Percentiles rank a stretch among this genome's conserved stretches.
phyloP scores from a whole-genome alignment of 441 rosid species.

The Gossypium schwendimanii region DNA sequence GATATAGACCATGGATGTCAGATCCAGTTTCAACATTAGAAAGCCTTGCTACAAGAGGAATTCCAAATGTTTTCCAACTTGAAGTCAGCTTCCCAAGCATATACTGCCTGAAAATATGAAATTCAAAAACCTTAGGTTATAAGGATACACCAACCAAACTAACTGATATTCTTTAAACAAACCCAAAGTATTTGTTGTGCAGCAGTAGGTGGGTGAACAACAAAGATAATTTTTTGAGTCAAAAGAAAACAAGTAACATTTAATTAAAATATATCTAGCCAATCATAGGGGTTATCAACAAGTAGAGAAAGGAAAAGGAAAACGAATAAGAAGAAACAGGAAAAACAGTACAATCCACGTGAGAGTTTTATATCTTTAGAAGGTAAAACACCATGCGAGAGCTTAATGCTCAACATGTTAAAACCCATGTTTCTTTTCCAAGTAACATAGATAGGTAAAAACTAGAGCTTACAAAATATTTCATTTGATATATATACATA shows the following conservation, averaged over 20 bases:
- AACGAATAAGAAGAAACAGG: background rate
- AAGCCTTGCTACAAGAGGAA: constrained; percentile 76
- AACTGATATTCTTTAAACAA: background rate
- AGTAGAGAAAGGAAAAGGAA: background rate
- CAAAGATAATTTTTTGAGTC: background rate
- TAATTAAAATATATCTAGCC: background rate
- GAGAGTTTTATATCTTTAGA: background rate
- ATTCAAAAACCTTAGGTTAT: constrained; percentile 6
- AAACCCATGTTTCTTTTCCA: background rate
- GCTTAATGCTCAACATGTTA: background rate
- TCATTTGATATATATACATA: background rate
- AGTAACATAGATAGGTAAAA: background rate
- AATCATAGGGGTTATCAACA: background rate
- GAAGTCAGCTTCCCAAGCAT: constrained; percentile 49
- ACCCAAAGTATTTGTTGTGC: background rate
- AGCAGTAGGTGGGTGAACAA: constrained; percentile 1
- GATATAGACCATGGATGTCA: constrained; percentile 48
- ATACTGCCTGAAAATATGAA: constrained; percentile 49
- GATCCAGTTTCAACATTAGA: constrained; percentile 45
- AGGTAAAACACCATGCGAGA: background rate
- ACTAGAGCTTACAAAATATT: background rate
- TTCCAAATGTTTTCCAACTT: constrained; percentile 60
- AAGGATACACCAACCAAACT: background rate
- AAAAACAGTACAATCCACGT: background rate
- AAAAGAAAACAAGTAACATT: background rate